Conservation (phyloP, 2,329 filamentous ascomycete species). For the Colletotrichum filicis region DNA sequence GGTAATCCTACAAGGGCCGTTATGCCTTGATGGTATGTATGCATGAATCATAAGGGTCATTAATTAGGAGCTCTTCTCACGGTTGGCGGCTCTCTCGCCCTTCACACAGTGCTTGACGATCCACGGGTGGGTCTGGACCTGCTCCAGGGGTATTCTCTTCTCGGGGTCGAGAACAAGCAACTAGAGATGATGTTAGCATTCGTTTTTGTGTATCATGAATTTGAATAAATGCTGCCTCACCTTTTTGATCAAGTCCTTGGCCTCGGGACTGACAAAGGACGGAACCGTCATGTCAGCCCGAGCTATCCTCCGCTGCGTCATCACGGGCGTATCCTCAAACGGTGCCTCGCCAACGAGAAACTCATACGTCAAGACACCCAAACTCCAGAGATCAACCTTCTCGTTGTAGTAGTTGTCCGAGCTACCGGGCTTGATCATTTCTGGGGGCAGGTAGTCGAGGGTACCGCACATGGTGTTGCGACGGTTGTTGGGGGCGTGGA, state of each 20-base stretch:
- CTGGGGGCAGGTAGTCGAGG: slow-evolving; percentile 94
- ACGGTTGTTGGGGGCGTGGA: slow-evolving; percentile 94
- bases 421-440: slow-evolving; percentile 90
- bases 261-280: slow-evolving; percentile 89
- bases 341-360: slow-evolving; percentile 96
- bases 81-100: slow-evolving; percentile 63
- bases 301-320: slow-evolving; percentile 92
- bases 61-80: slow-evolving; percentile 54
- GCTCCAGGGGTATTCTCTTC: slow-evolving; percentile 89
- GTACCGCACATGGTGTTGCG: slow-evolving; percentile 97
- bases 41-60: slow-evolving; percentile 35
- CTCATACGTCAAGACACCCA: slow-evolving; percentile 95
- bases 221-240: slow-evolving; percentile 58
- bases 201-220: background rate
- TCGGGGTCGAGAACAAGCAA: slow-evolving; percentile 92
- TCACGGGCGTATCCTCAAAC: slow-evolving; percentile 94
- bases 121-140: slow-evolving; percentile 93
- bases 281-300: slow-evolving; percentile 93
- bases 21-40: slow-evolving; percentile 35
- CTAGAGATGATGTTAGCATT: slow-evolving; percentile 55
- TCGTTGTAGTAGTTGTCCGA: slow-evolving; percentile 92
- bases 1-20: slow-evolving; percentile 36
- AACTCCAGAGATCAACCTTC: slow-evolving; percentile 96
- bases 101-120: slow-evolving; percentile 93
- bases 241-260: slow-evolving; percentile 90